A percentile compares a stretch with the other conserved stretches of the same genome.
Evolutionary conservation across 345 rosid genomes (phyloP).

Genomic region (Eucalyptus curtisii): DNA sequence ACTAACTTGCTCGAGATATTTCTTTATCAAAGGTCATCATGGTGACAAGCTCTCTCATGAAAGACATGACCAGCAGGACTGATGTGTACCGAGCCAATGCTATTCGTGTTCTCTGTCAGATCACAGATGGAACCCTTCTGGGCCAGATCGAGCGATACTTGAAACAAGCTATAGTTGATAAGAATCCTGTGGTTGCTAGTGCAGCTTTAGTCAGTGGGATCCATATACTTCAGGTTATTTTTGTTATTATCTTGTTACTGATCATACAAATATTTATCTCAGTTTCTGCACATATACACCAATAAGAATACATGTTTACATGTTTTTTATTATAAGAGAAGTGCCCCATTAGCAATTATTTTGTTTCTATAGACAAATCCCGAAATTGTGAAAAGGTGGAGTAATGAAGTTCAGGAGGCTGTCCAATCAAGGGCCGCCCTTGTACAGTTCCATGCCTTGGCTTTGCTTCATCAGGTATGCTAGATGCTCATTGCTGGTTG

Average conservation of each 20-base stretch:
- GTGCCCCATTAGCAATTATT: background rate
- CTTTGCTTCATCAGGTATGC: slow-evolving; percentile 75
- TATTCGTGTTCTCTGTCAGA: slow-evolving; percentile 91
- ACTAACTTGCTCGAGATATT: background rate
- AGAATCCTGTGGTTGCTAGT: slow-evolving; percentile 97
- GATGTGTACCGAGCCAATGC: slow-evolving; percentile 99
- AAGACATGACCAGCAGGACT: slow-evolving; percentile 97
- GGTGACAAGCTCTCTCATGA: slow-evolving; percentile 97
- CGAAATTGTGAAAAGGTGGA: slow-evolving; percentile 96
- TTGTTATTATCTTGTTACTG: background rate
- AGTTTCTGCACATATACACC: background rate
- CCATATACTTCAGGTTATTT: slow-evolving; percentile 80
- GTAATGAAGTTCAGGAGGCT: slow-evolving; percentile 99
- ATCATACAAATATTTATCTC: background rate
- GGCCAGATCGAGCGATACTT: slow-evolving; percentile 90
- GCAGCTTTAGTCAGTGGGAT: slow-evolving; percentile 99
- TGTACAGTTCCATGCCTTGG: slow-evolving; percentile 96
- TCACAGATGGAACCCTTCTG: slow-evolving; percentile 88
- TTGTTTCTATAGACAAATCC: slow-evolving; percentile 52
- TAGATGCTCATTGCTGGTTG: background rate
- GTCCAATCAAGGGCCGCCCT: slow-evolving; percentile 95
- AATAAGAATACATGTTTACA: background rate
- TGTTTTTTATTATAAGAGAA: background rate
- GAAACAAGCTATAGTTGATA: slow-evolving; percentile 98
- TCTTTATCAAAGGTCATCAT: slow-evolving; percentile 62